Evolutionary conservation across 1,284 basidiomycete genomes (phyloP).

Genomic region (Phylloporus gajari): DNA sequence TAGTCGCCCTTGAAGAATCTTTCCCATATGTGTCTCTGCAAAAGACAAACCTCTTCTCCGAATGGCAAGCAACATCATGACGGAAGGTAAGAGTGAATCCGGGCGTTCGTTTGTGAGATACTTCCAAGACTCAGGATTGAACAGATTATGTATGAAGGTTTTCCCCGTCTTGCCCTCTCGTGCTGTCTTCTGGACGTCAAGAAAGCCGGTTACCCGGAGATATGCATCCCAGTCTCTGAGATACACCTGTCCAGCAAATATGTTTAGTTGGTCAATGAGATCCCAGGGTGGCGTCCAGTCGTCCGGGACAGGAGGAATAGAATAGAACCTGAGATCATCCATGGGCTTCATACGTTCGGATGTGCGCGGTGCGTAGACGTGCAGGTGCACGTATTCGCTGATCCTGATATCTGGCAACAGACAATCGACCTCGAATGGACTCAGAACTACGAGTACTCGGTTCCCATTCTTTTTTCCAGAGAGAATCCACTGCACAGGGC

Average conservation of each 20-base stretch:
- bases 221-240: not conserved
- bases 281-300: conserved; percentile 3
- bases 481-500: conserved; percentile 56
- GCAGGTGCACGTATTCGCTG: conserved; percentile 49
- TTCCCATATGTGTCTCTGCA: conserved; percentile 3
- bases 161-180: conserved; percentile 23
- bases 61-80: not conserved
- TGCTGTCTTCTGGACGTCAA: conserved; percentile 17
- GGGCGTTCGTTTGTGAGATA: conserved; percentile 31
- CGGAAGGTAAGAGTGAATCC: not conserved
- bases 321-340: conserved; percentile 51
- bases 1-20: not conserved
- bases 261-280: conserved; percentile 28
- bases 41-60: not conserved
- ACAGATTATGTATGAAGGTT: not conserved
- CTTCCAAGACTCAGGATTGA: too few species aligned
- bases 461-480: conserved; percentile 21
- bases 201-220: not conserved
- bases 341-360: conserved; percentile 45
- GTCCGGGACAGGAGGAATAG: conserved; percentile 35
- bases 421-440: conserved; percentile 55
- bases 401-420: conserved; percentile 50
- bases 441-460: conserved; percentile 47
- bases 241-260: conserved; percentile 36
- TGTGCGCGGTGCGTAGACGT: conserved; percentile 53